A percentile compares a stretch with the other conserved stretches of the same genome.
These are phyloP conservation scores for Botrytis hyacinthi DNA, from an alignment of 2,329 filamentous ascomycete species.

Conservation along the genomic window DNA sequence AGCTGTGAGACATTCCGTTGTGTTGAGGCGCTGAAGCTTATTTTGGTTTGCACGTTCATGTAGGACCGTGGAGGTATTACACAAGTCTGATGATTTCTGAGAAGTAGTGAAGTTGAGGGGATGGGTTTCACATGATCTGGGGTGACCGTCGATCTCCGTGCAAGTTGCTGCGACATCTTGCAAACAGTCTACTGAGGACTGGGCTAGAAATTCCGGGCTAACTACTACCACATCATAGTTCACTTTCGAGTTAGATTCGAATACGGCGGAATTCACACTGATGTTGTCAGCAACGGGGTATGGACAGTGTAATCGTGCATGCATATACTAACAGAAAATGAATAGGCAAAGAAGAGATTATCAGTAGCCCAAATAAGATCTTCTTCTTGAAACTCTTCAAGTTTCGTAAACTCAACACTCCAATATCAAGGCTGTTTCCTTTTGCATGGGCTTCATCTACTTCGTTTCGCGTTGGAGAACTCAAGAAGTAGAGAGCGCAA, in stretches of 20 bases:
- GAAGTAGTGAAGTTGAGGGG: neutral
- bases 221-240: constrained; percentile 30
- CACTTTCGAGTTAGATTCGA: constrained; percentile 26
- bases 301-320: neutral
- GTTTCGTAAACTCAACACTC: constrained; percentile 45
- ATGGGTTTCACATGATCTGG: constrained; percentile 10
- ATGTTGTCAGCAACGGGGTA: neutral
- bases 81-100: neutral
- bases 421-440: constrained; percentile 46
- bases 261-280: constrained; percentile 31
- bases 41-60: constrained; percentile 16
- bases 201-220: constrained; percentile 24
- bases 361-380: constrained; percentile 24
- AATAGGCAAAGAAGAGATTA: constrained; percentile 29
- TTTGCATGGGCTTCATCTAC: constrained; percentile 48
- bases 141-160: constrained; percentile 17
- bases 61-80: constrained; percentile 12
- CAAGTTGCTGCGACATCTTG: constrained; percentile 20
- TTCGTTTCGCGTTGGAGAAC: constrained; percentile 49
- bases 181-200: neutral
- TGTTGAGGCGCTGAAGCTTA: constrained; percentile 24
- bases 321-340: constrained; percentile 33
- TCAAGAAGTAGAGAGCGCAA: constrained; percentile 48
- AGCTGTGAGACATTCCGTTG: constrained; percentile 27
- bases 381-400: constrained; percentile 32